phyloP scores from a whole-genome alignment of 345 rosid genomes.

The Erucastrum elatum region DNA sequence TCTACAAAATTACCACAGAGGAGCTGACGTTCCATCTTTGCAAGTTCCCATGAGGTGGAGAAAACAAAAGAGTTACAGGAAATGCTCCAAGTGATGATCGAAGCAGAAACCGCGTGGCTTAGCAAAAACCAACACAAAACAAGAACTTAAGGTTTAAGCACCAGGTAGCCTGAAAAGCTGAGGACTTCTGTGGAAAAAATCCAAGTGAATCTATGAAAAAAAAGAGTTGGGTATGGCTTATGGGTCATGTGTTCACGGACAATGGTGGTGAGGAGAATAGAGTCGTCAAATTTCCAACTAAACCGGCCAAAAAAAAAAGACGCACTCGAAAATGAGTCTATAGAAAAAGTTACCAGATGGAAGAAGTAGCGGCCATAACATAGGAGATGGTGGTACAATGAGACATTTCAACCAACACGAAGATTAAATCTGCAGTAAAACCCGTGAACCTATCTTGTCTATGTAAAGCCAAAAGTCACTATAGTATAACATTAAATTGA shows the following conservation, averaged over 20 bases:
- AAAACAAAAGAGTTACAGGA: background rate
- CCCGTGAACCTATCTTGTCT: conserved; percentile 18
- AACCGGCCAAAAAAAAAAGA: background rate
- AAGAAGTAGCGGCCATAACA: background rate
- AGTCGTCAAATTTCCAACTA: conserved; percentile 12
- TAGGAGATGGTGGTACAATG: conserved; percentile 12
- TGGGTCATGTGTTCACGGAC: conserved; percentile 1
- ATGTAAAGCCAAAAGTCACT: conserved; percentile 28
- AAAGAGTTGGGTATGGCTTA: conserved; percentile 35
- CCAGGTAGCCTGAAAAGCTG: conserved; percentile 33
- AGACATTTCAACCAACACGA: conserved; percentile 22
- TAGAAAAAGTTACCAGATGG: conserved; percentile 1
- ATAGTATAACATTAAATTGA: background rate
- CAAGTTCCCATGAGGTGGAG: no score
- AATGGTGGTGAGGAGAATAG: conserved; percentile 20
- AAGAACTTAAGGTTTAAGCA: conserved; percentile 3
- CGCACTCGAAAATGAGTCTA: no score
- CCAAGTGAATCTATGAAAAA: conserved; percentile 43
- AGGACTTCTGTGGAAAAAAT: conserved; percentile 44
- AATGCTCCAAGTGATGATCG: conserved; percentile 9
- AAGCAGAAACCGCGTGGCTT: background rate
- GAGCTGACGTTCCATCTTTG: no score
- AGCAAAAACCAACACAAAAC: background rate
- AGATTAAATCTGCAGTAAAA: conserved; percentile 7
- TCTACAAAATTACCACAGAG: background rate